phyloP scores from a whole-genome alignment of 768 basidiomycete genomes.

The Suillus plorans region DNA sequence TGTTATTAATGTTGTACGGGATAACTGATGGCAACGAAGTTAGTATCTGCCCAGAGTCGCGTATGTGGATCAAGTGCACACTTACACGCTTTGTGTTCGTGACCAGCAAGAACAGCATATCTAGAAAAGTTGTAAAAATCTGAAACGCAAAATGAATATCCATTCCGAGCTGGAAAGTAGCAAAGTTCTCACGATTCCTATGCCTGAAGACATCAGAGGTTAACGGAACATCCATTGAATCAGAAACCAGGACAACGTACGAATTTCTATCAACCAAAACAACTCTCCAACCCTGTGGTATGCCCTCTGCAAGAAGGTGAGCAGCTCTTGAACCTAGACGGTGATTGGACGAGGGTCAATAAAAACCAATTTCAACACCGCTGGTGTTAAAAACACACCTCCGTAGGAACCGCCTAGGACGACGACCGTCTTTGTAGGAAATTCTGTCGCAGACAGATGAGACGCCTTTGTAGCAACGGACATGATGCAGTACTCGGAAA shows the following conservation, averaged over 20 bases:
- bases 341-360: not conserved
- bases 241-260: constrained; percentile 32
- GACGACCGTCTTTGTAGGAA: constrained; percentile 40
- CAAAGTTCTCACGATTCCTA: constrained; percentile 40
- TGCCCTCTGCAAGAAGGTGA: constrained; percentile 44
- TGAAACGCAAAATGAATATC: constrained; percentile 9
- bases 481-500: not conserved
- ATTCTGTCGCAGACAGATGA: not conserved
- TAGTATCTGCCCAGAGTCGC: not conserved
- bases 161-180: not conserved
- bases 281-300: constrained; percentile 54
- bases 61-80: constrained; percentile 15
- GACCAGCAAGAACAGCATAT: constrained; percentile 54
- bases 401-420: constrained; percentile 59
- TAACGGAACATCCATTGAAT: not conserved
- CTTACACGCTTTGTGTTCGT: constrained; percentile 65
- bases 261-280: constrained; percentile 61
- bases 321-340: constrained; percentile 47
- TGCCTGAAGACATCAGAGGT: constrained; percentile 34
- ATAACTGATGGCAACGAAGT: constrained; percentile 38
- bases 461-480: not conserved
- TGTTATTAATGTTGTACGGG: constrained; percentile 46
- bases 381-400: constrained; percentile 32
- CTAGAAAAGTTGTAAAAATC: constrained; percentile 62
- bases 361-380: constrained; percentile 4